Evolutionary conservation across 2,329 filamentous ascomycete genomes (phyloP), one percentile per base, ranked within the genome.

Genomic region (Magnaporthales sp.): DNA sequence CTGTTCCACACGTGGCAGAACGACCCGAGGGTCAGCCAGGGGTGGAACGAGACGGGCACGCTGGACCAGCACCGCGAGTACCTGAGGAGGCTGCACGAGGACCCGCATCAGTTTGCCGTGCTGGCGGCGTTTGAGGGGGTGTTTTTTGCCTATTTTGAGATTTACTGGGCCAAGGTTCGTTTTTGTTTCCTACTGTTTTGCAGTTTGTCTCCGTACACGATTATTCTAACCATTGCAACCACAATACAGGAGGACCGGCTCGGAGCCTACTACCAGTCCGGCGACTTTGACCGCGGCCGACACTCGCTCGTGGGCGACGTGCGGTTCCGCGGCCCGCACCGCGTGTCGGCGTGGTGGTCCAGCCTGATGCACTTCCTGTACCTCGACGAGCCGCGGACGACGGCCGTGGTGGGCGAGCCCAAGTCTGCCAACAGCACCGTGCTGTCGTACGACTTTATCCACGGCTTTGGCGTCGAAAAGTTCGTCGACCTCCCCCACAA

Each of bases 1-100:
- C 80, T 92, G 5, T 93, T 94, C 80, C 88, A 93, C 77, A 82
- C 82, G 67, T 94, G 91, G 91, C 91, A 93, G 77, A 94, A 94
- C 73, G 91, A 93, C 73, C 91, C 91, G 65, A 89, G 91, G 64
- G 91, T 94, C 32, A 89, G 89, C 4, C 85, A 89, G 73, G 90
- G 90, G 4, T 93, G 91, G 91, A 91, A 92, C 73, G 87, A 91
- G 78, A 91, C 89, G 1, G 91, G 91, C 32, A 90, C 89, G 1
- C 77, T 91, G 63, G 90, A 91, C 31, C 83, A 93, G 75, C 91
- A 93, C 76, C 83, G 86, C 68, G 84, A 87, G 72, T 93, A 94
- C 75, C 81, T 93, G 65, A 82, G 84, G 31, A 84, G 84, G 70
- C 82, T 90, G 66, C 86, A 92, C 72, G 83, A 86, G 61, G 91